Evolutionary conservation across 768 basidiomycete species (phyloP), one percentile per base, ranked within the genome.

Genomic region (Nevesoporus exiguus): DNA sequence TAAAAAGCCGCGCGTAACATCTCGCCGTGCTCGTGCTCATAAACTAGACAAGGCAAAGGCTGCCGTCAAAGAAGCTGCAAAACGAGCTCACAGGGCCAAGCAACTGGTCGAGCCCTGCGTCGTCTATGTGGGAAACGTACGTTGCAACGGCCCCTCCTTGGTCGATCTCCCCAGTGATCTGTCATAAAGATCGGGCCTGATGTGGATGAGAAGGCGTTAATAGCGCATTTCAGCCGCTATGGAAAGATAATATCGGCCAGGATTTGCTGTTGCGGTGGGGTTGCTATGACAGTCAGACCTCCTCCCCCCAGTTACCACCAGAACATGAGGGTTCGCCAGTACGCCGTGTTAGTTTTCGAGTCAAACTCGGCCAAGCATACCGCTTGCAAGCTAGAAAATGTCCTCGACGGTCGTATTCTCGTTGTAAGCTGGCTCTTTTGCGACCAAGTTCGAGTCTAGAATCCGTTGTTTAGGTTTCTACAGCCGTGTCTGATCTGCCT

Each of bases 101-200:
- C 51, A 50, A 7, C 7, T 54, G 21, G 44, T 17, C 9, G 64
- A 59, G 8, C 66, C 64, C 51, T 67, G 65, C 30, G 73, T 71
- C 54, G 74, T 82, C 22, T 86, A 74, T 59, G 80, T 85, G 19
- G 85, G 86, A 37, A 87, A 87, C 63, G 86, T 87, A 60, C 56
- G 83, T 72, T 14, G 11, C 13, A 6, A 7, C 34, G 9, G 10
- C 31, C 5, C n/a, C n/a, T 40, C 45, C 40, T 24, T 8, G 49
- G 42, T 43, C 22, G 11, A 30, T 41, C 43, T 47, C 42, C 49
- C 58, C 30, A 41, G 47, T 45, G 17, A 59, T 36, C 10, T 29
- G 36, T 52, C 48, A 43, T 36, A 53, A 55, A 76, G 74, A 45
- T 77, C 29, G 63, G 71, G 40, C 68, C 75, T 3, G 58, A 56